Base-by-base conservation (phyloP, 2,329 filamentous ascomycete species). In the Nemania sp. region DNA sequence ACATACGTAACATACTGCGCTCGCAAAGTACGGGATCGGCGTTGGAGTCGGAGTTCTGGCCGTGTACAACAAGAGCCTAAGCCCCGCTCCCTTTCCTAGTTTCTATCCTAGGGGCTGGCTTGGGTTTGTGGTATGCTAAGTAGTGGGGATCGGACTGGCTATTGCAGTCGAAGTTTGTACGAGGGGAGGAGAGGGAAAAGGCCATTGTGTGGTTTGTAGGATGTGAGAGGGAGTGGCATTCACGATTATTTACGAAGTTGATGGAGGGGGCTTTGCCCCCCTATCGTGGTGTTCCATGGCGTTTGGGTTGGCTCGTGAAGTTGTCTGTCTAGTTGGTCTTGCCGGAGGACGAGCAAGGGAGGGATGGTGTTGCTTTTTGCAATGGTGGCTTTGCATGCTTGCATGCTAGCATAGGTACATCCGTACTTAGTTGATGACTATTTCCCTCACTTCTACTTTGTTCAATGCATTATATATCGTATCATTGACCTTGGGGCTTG, bases 161-260 rank as follows among this genome's bases (percentile, higher is more conserved):
- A 35, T 51, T 51, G 20, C 35, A 47, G 27, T 57, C 27, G 11
- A 45, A 38, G 2, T 47, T 51, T 51, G 38, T 26, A 22, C 10
- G 20, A 60, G 20, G 27, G 22, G 54, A 57, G 24, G 24, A 10
- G n/a, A 22, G 15, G 24, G 45, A 62, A 54, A 55, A 18, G 15
- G 20, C 51, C 8, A 24, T 26, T 53, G 43, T n/a, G 27, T 15
- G 52, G 35, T 35, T 45, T 57, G 63, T 65, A 69, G 45, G 56
- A 59, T 64, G 63, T 35, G 29, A 32, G 45, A 26, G 55, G 57
- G 67, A 13, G 35, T 41, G 35, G 64, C 27, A 58, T 71, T 70
- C 61, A 68, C 64, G 64, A 73, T 67, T 68, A 67, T 68, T 67
- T 57, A 71, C 27, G 66, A 69, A 62, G 63, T 62, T 62, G 64